Percentiles rank a stretch among this genome's conserved stretches.
These are phyloP conservation scores for Trichoderma semiorbis DNA, from an alignment of 2,329 filamentous ascomycete species.

Conservation along the genomic window DNA sequence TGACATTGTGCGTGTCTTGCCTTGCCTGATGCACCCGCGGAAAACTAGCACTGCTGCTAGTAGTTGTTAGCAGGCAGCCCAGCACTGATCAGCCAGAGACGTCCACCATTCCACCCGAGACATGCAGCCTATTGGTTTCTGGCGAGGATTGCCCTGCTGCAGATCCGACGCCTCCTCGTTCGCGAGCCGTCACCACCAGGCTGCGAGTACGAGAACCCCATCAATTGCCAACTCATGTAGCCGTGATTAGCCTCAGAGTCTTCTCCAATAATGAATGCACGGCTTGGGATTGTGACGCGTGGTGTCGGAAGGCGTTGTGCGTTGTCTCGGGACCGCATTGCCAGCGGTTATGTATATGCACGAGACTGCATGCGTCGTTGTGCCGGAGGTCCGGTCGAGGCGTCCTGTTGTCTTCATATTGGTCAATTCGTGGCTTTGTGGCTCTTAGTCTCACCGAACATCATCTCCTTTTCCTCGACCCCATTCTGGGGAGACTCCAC, in stretches of 20 bases:
- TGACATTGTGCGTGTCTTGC: slow-evolving; percentile 9
- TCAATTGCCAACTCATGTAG: neutral
- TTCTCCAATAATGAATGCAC: neutral
- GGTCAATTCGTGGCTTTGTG: slow-evolving; percentile 6
- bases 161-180: slow-evolving; percentile 2
- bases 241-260: neutral
- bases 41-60: neutral
- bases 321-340: slow-evolving; percentile 4
- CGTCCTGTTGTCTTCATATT: slow-evolving; percentile 4
- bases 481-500: slow-evolving; percentile 11
- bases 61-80: neutral
- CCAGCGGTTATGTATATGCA: neutral
- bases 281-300: neutral
- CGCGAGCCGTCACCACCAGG: neutral
- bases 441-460: slow-evolving; percentile 10
- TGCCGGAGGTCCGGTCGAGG: slow-evolving; percentile 17
- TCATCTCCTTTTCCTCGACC: slow-evolving; percentile 3
- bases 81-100: neutral
- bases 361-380: neutral
- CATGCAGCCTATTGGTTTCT: neutral
- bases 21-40: slow-evolving; percentile 5
- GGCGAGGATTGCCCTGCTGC: neutral
- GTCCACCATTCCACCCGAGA: neutral
- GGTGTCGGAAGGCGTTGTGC: slow-evolving; percentile 6
- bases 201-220: neutral